A percentile compares a stretch with the other conserved stretches of the same genome.
These are phyloP conservation scores for Gamarada debralockiae DNA, from an alignment of 495 filamentous ascomycete genomes.

Conservation along the genomic window DNA sequence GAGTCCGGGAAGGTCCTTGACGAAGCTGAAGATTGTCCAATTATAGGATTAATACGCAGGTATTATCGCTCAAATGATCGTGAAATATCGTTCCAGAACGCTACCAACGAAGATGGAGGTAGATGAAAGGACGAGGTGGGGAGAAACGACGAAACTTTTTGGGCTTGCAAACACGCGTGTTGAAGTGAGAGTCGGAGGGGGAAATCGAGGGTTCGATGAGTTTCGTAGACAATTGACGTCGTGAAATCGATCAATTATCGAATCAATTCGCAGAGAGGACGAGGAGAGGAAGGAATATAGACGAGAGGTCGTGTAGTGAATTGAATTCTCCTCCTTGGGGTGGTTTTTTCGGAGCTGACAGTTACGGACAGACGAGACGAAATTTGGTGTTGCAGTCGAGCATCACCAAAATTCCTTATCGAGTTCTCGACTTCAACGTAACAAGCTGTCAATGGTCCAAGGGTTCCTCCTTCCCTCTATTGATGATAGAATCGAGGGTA, in stretches of 20 bases:
- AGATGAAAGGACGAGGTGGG: background rate
- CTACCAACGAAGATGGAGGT: background rate
- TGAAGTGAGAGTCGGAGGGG: background rate
- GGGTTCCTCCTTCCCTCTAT: constrained; percentile 18
- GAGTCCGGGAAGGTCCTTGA: no score
- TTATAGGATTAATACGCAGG: constrained; percentile 4
- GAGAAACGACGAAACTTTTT: background rate
- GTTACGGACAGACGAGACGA: constrained; percentile 20
- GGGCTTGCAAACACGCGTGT: background rate
- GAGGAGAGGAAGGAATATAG: background rate
- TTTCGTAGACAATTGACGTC: background rate
- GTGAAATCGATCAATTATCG: background rate
- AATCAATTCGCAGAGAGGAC: background rate
- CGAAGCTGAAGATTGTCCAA: constrained; percentile 2
- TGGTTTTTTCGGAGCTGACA: constrained; percentile 15
- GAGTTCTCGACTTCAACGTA: constrained; percentile 19
- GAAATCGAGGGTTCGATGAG: constrained; percentile 3
- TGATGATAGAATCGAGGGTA: constrained; percentile 17
- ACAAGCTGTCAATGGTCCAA: constrained; percentile 19
- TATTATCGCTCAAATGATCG: constrained; percentile 7
- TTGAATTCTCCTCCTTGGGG: constrained; percentile 15
- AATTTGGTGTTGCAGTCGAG: constrained; percentile 15
- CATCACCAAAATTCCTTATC: constrained; percentile 12
- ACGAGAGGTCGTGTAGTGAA: constrained; percentile 2
- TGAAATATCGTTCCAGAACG: constrained; percentile 1